Percentiles rank a stretch among this genome's conserved stretches.
These are phyloP conservation scores for Termitomyces sp. DNA, from an alignment of 768 basidiomycete species.

Conservation along the genomic window DNA sequence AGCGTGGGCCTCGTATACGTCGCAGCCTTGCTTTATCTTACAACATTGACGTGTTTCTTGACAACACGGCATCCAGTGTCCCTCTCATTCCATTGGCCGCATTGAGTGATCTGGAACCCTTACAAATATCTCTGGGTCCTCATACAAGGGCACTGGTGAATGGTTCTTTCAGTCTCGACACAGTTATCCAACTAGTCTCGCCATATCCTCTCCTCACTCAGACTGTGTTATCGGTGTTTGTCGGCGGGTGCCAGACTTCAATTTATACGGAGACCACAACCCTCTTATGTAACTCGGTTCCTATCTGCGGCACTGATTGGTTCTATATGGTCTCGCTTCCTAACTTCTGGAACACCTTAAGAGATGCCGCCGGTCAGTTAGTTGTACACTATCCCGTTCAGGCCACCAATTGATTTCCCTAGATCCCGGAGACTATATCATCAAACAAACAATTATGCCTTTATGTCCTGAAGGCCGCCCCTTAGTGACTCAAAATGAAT, in stretches of 20 bases:
- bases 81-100: conserved; percentile 7
- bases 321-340: conserved; percentile 48
- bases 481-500: background rate
- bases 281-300: conserved; percentile 24
- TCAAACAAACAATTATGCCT: conserved; percentile 44
- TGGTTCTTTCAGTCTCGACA: conserved; percentile 33
- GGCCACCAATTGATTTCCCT: background rate
- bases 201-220: conserved; percentile 38
- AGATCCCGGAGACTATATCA: conserved; percentile 52
- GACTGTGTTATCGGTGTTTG: conserved; percentile 43
- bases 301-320: conserved; percentile 24
- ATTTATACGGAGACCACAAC: conserved; percentile 42
- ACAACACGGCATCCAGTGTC: background rate
- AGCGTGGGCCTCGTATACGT: background rate
- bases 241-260: conserved; percentile 31
- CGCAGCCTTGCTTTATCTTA: background rate
- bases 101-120: background rate
- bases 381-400: background rate
- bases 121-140: conserved; percentile 7
- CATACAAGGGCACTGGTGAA: background rate
- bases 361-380: conserved; percentile 38
- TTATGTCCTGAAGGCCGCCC: background rate
- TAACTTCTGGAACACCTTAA: conserved; percentile 47
- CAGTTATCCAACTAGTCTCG: conserved; percentile 50
- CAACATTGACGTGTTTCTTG: conserved; percentile 5